Conservation (phyloP, 2,329 filamentous ascomycete genomes). For the Stagonosporopsis cucurbitacearum region DNA sequence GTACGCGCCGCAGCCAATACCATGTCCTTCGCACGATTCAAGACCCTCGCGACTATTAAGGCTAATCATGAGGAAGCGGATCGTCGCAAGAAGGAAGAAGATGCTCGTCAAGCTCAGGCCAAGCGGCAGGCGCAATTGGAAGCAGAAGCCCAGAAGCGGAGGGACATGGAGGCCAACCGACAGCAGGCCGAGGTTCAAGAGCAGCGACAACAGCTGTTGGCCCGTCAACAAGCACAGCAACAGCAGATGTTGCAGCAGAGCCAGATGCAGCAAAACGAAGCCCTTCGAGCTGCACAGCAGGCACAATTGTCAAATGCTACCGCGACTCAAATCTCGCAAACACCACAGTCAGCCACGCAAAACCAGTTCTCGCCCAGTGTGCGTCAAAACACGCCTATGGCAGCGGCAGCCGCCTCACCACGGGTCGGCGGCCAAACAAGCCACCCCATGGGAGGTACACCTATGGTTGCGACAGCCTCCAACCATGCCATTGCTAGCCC, state of each 20-base stretch:
- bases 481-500: conserved; percentile 49
- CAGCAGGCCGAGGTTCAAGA: conserved; percentile 44
- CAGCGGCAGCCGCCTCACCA: conserved; percentile 50
- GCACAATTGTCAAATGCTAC: conserved; percentile 38
- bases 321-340: conserved; percentile 38
- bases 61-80: conserved; percentile 77
- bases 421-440: conserved; percentile 43
- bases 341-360: conserved; percentile 63
- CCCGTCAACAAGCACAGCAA: conserved; percentile 52
- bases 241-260: conserved; percentile 43
- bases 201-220: conserved; percentile 60
- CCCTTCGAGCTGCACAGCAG: conserved; percentile 46
- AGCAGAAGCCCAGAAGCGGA: conserved; percentile 43
- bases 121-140: conserved; percentile 49
- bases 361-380: conserved; percentile 68
- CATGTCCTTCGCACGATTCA: conserved; percentile 90
- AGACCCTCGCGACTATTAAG: conserved; percentile 85
- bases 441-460: conserved; percentile 52
- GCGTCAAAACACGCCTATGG: conserved; percentile 56
- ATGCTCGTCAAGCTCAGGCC: conserved; percentile 53
- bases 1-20: conserved; percentile 72
- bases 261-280: conserved; percentile 41
- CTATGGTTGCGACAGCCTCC: conserved; percentile 51
- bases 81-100: conserved; percentile 54
- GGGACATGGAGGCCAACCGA: conserved; percentile 41